Evolutionary conservation across 2,329 filamentous ascomycete species (phyloP).

Genomic region (Fusarium equiseti): DNA sequence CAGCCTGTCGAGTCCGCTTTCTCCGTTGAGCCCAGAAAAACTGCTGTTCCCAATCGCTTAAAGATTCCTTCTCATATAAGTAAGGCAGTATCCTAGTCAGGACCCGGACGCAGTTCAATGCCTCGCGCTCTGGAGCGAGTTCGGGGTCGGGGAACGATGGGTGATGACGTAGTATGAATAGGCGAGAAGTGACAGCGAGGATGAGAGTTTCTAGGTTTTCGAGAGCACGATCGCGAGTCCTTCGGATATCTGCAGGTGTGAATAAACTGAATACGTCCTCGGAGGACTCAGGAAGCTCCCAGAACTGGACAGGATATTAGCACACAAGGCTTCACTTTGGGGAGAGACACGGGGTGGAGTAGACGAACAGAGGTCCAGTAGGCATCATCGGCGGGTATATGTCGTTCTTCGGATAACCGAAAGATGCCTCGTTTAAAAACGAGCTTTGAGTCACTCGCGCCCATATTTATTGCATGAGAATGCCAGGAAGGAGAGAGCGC

Average conservation of each 20-base stretch:
- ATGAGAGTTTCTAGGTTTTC: slow-evolving; percentile 92
- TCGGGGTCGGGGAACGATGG: slow-evolving; percentile 91
- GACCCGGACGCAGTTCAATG: slow-evolving; percentile 94
- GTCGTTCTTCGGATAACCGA: slow-evolving; percentile 88
- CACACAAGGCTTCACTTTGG: slow-evolving; percentile 12
- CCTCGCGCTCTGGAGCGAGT: slow-evolving; percentile 85
- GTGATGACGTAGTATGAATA: slow-evolving; percentile 86
- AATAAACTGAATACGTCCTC: slow-evolving; percentile 98
- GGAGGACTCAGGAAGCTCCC: slow-evolving; percentile 94
- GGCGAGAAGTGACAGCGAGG: slow-evolving; percentile 82
- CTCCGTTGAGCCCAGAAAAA: slow-evolving; percentile 90
- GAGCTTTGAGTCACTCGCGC: slow-evolving; percentile 97
- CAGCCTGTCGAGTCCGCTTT: slow-evolving; percentile 76
- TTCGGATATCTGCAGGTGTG: slow-evolving; percentile 86
- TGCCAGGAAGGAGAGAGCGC: slow-evolving; percentile 29
- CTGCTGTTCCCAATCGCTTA: slow-evolving; percentile 87
- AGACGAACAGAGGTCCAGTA: slow-evolving; percentile 90
- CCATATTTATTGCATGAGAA: slow-evolving; percentile 70
- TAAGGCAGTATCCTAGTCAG: slow-evolving; percentile 91
- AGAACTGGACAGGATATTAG: slow-evolving; percentile 73
- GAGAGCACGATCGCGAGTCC: slow-evolving; percentile 85
- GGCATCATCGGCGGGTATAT: slow-evolving; percentile 86
- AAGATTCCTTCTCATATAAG: slow-evolving; percentile 87
- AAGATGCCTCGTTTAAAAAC: slow-evolving; percentile 99
- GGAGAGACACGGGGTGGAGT: slow-evolving; percentile 20